These are phyloP conservation scores for Phialophora tarda DNA, from an alignment of 2,329 filamentous ascomycete genomes.

Conservation along the genomic window DNA sequence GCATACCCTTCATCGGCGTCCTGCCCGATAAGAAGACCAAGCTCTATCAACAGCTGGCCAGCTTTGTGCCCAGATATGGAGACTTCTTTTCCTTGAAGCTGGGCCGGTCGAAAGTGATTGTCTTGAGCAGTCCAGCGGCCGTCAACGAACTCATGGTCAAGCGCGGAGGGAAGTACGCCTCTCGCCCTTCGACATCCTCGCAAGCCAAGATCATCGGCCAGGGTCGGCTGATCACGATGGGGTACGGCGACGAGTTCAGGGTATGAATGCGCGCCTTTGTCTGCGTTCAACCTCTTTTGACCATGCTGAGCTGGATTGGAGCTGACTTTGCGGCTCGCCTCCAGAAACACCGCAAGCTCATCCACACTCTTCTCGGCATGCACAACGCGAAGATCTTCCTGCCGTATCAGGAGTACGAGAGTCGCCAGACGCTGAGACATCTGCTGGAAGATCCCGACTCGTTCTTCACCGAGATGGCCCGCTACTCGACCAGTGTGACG, in stretches of 20 bases:
- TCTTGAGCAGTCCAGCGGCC: constrained; percentile 25
- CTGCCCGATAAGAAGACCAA: constrained; percentile 5
- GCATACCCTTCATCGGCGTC: constrained; percentile 17
- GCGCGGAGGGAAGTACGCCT: constrained; percentile 24
- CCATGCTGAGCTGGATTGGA: too few relatives aligned
- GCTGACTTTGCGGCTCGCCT: too few relatives aligned
- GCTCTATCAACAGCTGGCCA: constrained; percentile 21
- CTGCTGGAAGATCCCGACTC: constrained; percentile 18
- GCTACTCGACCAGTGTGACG: constrained; percentile 28
- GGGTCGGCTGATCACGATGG: constrained; percentile 17
- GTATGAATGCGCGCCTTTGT: constrained; percentile 9
- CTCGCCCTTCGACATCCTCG: constrained; percentile 16
- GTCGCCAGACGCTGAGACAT: constrained; percentile 26
- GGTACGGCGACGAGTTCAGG: constrained; percentile 27
- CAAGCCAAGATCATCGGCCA: constrained; percentile 22
- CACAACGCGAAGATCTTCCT: constrained; percentile 26
- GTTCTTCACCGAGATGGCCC: constrained; percentile 23
- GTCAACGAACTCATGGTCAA: constrained; percentile 29
- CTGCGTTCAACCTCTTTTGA: too few relatives aligned
- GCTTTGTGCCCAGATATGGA: constrained; percentile 19
- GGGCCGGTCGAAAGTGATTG: constrained; percentile 22
- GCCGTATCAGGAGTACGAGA: constrained; percentile 30
- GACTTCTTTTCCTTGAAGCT: constrained; percentile 27
- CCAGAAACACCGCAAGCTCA: constrained; percentile 28
- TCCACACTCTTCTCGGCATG: constrained; percentile 21